These are phyloP conservation scores for Pseudozyma pruni DNA, from an alignment of 1,284 basidiomycete species.

Conservation along the genomic window DNA sequence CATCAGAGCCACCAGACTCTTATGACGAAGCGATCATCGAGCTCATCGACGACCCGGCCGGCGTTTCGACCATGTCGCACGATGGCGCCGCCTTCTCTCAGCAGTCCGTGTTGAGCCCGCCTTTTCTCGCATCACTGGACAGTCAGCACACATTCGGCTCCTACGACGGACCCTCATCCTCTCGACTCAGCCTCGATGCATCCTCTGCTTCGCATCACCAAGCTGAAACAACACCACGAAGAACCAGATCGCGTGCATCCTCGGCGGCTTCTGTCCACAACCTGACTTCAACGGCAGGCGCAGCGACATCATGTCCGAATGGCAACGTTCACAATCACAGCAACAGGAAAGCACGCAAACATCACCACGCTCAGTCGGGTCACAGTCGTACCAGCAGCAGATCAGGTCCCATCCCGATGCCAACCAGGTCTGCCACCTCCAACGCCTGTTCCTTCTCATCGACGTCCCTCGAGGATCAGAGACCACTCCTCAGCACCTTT, in stretches of 20 bases:
- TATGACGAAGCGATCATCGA: constrained; percentile 8
- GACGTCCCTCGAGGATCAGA: constrained; percentile 8
- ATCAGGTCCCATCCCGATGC: constrained; percentile 10
- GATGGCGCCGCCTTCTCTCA: constrained; percentile 27
- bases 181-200: constrained; percentile 1
- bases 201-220: constrained; percentile 4
- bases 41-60: constrained; percentile 2
- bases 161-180: constrained; percentile 7
- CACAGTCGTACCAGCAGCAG: constrained; percentile 25
- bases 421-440: constrained; percentile 2
- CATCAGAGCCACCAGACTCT: constrained; percentile 13
- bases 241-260: constrained; percentile 28
- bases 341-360: constrained; percentile 7
- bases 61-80: constrained; percentile 29
- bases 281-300: background rate
- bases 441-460: background rate
- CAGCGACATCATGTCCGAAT: constrained; percentile 12
- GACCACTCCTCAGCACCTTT: constrained; percentile 10
- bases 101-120: constrained; percentile 39
- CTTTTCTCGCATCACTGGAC: constrained; percentile 35
- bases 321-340: constrained; percentile 1
- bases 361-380: constrained; percentile 11
- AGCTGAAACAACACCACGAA: constrained; percentile 3
- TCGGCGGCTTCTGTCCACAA: constrained; percentile 21
- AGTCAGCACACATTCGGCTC: constrained; percentile 38